Conservation (phyloP, 2,329 filamentous ascomycete genomes). For the Cladosporium sp. region DNA sequence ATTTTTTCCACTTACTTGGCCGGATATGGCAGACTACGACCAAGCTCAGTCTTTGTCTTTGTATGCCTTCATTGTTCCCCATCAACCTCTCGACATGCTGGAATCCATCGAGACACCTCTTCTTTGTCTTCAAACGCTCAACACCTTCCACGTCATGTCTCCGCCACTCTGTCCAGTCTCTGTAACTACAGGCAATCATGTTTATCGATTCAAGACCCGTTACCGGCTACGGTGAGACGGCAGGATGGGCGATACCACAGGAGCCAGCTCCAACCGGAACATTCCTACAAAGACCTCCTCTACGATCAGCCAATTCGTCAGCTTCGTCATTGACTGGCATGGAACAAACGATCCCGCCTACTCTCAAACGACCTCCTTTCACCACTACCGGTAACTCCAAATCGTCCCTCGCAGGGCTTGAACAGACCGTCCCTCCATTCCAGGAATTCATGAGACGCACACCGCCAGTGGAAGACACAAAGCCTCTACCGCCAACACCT, state of each 20-base stretch:
- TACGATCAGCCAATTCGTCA: neutral
- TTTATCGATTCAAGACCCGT: slow-evolving; percentile 23
- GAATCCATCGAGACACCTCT: neutral
- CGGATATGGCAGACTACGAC: slow-evolving; percentile 1
- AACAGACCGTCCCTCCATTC: slow-evolving; percentile 29
- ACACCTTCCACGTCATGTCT: neutral
- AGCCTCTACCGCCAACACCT: slow-evolving; percentile 31
- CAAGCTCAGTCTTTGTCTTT: slow-evolving; percentile 5
- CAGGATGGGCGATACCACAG: slow-evolving; percentile 20
- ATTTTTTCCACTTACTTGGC: neutral
- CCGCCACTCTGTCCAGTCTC: neutral
- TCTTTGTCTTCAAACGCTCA: slow-evolving; percentile 9
- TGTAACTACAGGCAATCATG: slow-evolving; percentile 12
- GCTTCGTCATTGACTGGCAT: slow-evolving; percentile 4
- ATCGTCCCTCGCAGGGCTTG: slow-evolving; percentile 19
- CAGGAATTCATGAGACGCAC: slow-evolving; percentile 29
- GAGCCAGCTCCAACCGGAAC: neutral
- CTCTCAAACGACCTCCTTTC: slow-evolving; percentile 18
- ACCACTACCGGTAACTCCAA: slow-evolving; percentile 13
- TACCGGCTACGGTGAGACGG: slow-evolving; percentile 19
- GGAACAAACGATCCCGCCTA: slow-evolving; percentile 9
- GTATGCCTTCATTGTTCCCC: slow-evolving; percentile 3
- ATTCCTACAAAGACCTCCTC: neutral
- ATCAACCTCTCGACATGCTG: neutral
- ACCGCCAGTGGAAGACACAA: slow-evolving; percentile 24